phyloP scores from a whole-genome alignment of 2,329 filamentous ascomycete species.

The Fusarium metavorans region DNA sequence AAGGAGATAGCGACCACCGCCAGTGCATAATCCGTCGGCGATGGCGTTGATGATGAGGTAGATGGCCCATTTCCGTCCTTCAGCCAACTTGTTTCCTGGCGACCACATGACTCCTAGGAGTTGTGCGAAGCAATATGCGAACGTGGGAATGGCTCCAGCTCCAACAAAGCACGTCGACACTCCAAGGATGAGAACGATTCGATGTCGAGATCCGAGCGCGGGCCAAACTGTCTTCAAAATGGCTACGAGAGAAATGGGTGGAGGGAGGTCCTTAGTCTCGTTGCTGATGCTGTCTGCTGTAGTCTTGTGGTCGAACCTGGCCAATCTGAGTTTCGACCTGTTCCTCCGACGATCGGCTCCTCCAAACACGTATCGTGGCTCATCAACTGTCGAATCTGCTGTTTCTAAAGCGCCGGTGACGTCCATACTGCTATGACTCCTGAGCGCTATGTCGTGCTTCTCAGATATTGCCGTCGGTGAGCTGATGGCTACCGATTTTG shows the following conservation, averaged over 20 bases:
- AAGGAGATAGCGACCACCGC: conserved; percentile 76
- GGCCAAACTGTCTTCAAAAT: conserved; percentile 75
- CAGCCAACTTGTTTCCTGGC: conserved; percentile 57
- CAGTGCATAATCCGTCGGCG: conserved; percentile 74
- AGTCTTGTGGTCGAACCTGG: neutral
- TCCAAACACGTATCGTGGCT: conserved; percentile 37
- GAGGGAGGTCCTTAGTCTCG: conserved; percentile 2
- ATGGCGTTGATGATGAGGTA: conserved; percentile 76
- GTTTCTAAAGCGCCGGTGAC: conserved; percentile 12
- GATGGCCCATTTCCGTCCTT: conserved; percentile 75
- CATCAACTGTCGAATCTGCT: conserved; percentile 11
- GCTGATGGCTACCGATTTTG: neutral
- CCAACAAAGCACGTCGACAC: conserved; percentile 72
- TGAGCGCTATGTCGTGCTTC: conserved; percentile 20
- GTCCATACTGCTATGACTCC: conserved; percentile 18
- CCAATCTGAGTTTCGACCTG: conserved; percentile 28
- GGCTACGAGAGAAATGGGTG: conserved; percentile 35
- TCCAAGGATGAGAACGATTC: conserved; percentile 68
- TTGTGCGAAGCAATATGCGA: conserved; percentile 80
- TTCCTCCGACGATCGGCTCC: conserved; percentile 47
- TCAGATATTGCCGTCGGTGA: conserved; percentile 19
- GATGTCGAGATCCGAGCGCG: conserved; percentile 63
- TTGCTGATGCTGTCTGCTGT: neutral
- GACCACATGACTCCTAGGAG: conserved; percentile 78
- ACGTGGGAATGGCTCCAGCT: conserved; percentile 76